Percentiles rank a stretch among this genome's conserved stretches.
Conservation (phyloP, 495 filamentous ascomycete species). For the Trichoderma asperelloides region DNA sequence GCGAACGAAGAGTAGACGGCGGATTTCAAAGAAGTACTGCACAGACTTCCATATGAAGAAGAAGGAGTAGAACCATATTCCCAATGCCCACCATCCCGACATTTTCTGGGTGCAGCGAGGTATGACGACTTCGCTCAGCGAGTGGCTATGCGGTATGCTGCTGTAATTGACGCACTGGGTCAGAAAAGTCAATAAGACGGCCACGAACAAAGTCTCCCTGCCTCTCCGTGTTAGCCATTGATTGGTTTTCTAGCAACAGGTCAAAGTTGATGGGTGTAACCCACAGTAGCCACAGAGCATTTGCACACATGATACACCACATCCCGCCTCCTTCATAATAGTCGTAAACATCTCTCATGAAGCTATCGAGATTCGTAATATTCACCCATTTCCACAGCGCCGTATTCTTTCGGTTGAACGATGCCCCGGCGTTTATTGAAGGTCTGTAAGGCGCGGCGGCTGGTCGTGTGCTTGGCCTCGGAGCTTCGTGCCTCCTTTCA, state of each 20-base stretch:
- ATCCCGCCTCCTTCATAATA: conserved; percentile 83
- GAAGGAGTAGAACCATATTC: conserved; percentile 80
- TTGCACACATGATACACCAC: conserved; percentile 75
- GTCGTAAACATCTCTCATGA: conserved; percentile 80
- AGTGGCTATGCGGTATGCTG: conserved; percentile 64
- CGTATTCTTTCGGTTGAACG: conserved; percentile 62
- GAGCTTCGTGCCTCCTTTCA: conserved; percentile 49
- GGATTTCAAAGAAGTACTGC: conserved; percentile 65
- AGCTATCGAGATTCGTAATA: conserved; percentile 82
- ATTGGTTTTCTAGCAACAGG: background rate
- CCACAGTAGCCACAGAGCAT: conserved; percentile 65
- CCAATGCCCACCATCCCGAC: conserved; percentile 67
- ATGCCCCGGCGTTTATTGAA: conserved; percentile 28
- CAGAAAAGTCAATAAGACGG: conserved; percentile 76
- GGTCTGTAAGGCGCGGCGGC: conserved; percentile 9
- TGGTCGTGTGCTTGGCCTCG: conserved; percentile 24
- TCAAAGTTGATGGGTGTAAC: conserved; percentile 19
- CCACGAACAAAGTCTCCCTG: conserved; percentile 62
- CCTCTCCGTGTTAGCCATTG: conserved; percentile 11
- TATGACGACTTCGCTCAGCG: conserved; percentile 66
- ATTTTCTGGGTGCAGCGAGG: conserved; percentile 80
- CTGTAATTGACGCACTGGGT: conserved; percentile 79
- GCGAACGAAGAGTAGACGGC: conserved; percentile 66
- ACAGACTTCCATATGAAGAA: conserved; percentile 78
- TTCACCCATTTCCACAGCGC: conserved; percentile 97